These are phyloP conservation scores for Agapanthus africanus DNA, from an alignment of 106 monocot species.

Conservation along the genomic window DNA sequence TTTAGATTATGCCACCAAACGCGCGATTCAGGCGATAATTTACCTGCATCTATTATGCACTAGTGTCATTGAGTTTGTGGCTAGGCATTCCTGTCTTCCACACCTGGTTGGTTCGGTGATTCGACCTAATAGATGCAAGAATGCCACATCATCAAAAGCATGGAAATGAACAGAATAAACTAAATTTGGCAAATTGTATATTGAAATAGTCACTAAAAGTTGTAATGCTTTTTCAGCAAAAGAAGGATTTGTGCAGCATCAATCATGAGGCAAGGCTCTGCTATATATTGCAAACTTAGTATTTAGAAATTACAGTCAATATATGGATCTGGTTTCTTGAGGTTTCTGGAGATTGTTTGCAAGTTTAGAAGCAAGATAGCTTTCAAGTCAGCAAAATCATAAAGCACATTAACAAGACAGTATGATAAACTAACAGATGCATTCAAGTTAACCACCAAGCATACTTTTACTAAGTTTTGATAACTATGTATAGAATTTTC, in stretches of 20 bases:
- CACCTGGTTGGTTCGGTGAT: slow-evolving; percentile 86
- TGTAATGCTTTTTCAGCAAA: background rate
- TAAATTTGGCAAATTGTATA: no score
- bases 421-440: no score
- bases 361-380: background rate
- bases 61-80: slow-evolving; percentile 70
- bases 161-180: no score
- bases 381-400: background rate
- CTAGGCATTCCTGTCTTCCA: slow-evolving; percentile 57
- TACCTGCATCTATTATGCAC: slow-evolving; percentile 95
- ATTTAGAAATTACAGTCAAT: background rate
- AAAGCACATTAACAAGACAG: no score
- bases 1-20: background rate
- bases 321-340: background rate
- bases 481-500: background rate
- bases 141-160: background rate
- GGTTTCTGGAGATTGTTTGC: background rate
- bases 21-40: background rate
- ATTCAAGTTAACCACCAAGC: no score
- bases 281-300: background rate
- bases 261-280: background rate
- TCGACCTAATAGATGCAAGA: slow-evolving; percentile 47
- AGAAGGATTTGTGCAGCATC: background rate
- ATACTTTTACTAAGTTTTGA: no score
- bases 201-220: no score